Evolutionary conservation across 257 asterid genomes (phyloP).

Genomic region (Plantago ovata): DNA sequence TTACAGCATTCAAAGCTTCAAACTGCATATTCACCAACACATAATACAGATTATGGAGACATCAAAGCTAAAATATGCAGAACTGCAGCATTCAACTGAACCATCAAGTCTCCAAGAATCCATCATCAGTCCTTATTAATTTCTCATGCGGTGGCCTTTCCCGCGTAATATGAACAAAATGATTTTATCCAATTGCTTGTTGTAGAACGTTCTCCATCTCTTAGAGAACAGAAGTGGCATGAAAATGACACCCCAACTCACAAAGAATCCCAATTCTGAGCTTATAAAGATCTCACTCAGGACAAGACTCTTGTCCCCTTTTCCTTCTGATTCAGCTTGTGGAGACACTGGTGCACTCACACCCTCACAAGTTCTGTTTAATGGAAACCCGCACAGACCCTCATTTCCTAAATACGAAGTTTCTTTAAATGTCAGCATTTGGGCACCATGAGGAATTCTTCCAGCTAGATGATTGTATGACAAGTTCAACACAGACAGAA

Average conservation of each 20-base stretch:
- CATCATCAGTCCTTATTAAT: not conserved
- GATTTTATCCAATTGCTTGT: not conserved
- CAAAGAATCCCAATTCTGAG: constrained; percentile 18
- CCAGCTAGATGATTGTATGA: constrained; percentile 34
- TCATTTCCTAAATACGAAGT: constrained; percentile 26
- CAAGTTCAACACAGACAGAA: constrained; percentile 34
- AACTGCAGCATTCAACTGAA: too few relatives aligned
- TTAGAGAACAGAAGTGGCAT: not conserved
- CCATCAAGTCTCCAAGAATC: not conserved
- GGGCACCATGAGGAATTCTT: constrained; percentile 32
- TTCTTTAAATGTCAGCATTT: constrained; percentile 27
- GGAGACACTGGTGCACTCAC: not conserved
- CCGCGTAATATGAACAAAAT: not conserved
- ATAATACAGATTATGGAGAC: too few relatives aligned
- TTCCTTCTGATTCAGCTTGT: not conserved
- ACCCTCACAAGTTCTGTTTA: constrained; percentile 9
- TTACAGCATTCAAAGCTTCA: too few relatives aligned
- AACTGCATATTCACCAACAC: too few relatives aligned
- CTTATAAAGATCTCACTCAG: not conserved
- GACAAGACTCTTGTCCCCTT: not conserved
- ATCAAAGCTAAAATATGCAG: too few relatives aligned
- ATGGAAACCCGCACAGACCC: constrained; percentile 20
- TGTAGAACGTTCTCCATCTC: not conserved
- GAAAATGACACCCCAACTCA: constrained; percentile 15
- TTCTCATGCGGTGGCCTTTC: not conserved